A percentile compares a stretch with the other conserved stretches of the same genome.
Evolutionary conservation across 208 protist species (phyloP).

Genomic region (Leptomonas pyrrhocoris): DNA sequence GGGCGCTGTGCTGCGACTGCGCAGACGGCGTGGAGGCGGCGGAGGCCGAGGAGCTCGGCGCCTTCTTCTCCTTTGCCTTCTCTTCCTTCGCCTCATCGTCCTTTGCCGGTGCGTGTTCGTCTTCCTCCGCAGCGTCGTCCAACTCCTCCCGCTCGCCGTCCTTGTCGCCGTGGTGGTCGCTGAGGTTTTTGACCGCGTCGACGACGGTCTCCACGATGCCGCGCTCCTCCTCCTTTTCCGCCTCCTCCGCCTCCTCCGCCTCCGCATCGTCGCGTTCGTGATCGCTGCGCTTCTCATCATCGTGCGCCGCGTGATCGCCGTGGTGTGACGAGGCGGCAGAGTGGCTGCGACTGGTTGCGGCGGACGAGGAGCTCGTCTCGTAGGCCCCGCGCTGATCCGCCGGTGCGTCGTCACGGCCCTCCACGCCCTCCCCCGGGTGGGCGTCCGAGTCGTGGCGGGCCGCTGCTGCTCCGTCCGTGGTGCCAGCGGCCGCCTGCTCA

Average conservation of each 20-base stretch:
- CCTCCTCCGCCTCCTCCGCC: neutral
- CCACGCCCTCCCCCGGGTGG: neutral
- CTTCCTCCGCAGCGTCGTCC: neutral
- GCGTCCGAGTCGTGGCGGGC: constrained; percentile 20
- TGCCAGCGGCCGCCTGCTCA: constrained; percentile 20
- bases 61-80: neutral
- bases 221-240: too few relatives aligned
- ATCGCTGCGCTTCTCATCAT: neutral
- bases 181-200: too few relatives aligned
- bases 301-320: constrained; percentile 6
- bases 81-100: neutral
- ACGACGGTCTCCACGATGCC: too few relatives aligned
- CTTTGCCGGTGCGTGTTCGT: neutral
- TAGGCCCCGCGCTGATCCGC: constrained; percentile 23
- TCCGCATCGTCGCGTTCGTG: neutral
- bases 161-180: too few relatives aligned
- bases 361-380: constrained; percentile 35
- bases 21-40: constrained; percentile 8
- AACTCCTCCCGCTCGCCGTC: neutral
- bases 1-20: neutral
- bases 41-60: neutral
- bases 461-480: constrained; percentile 19
- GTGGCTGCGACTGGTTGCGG: constrained; percentile 26
- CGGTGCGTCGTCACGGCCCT: constrained; percentile 5
- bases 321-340: constrained; percentile 13